phyloP scores from a whole-genome alignment of 1,284 basidiomycete species.

The Heterobasidion annosum region DNA sequence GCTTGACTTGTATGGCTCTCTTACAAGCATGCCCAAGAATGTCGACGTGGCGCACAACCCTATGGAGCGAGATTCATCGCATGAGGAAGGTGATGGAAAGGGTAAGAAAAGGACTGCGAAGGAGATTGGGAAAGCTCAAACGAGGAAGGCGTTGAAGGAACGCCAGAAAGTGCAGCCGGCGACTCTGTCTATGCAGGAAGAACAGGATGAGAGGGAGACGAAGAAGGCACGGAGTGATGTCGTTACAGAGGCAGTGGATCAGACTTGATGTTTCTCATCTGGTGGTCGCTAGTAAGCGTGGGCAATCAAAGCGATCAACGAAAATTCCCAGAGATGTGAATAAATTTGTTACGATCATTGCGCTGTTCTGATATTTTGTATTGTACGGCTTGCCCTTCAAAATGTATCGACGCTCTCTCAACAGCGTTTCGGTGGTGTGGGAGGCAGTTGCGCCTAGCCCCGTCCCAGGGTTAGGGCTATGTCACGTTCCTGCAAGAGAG shows the following conservation, averaged over 20 bases:
- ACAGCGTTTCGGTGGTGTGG: too few relatives aligned
- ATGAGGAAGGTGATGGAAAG: constrained; percentile 7
- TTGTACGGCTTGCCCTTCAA: too few relatives aligned
- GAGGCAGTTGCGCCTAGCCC: neutral
- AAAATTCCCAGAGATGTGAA: too few relatives aligned
- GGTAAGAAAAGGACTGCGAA: constrained; percentile 4
- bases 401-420: too few relatives aligned
- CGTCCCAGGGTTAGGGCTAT: neutral
- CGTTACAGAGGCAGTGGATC: neutral
- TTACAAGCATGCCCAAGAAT: constrained; percentile 58
- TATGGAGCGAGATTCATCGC: constrained; percentile 22
- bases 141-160: neutral
- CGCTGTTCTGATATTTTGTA: too few relatives aligned
- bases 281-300: too few relatives aligned
- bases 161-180: neutral
- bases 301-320: too few relatives aligned
- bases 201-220: neutral
- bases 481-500: neutral
- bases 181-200: neutral
- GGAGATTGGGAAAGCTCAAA: constrained; percentile 4
- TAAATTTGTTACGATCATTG: too few relatives aligned
- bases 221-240: constrained; percentile 3
- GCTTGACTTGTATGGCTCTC: constrained; percentile 52
- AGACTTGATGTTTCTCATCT: neutral
- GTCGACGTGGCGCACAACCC: constrained; percentile 34